Evolutionary conservation across 768 basidiomycete genomes (phyloP), one percentile per base, ranked within the genome.

Genomic region (Pleurotus cornucopiae): DNA sequence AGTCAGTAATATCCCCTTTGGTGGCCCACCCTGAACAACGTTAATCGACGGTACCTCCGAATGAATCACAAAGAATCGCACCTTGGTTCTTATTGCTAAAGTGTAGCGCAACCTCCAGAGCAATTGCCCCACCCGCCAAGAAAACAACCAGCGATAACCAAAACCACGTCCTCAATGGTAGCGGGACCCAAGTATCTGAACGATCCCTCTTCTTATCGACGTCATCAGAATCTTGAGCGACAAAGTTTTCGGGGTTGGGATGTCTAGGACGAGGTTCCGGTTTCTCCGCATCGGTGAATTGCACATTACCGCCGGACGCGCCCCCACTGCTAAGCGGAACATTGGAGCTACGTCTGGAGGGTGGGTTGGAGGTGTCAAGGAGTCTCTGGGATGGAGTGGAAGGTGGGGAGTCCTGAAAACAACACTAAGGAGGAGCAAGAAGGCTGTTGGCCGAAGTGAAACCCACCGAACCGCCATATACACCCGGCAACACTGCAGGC

Each of bases 11-110:
- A 26, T 71, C 62, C 12, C 69, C 68, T 45, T 62, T 65, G 0
- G 76, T 73, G 5, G 69, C 62, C 79, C 80, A 82, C 48, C 80
- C 79, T 80, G 59, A 44, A 11, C 55, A 26, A 47, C 13, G 39
- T 14, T 38, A 44, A 47, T 43, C 37, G 7, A 16, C 14, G 14
- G 41, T 44, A n/a, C n/a, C n/a, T 44, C 41, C 41, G 6, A 44
- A 44, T 44, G n/a, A 44, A 37, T 39, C 7, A 41, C 30, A 52
- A 34, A 37, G n/a, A 21, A 39, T 64, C 62, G 49, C 45, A 75
- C 80, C 80, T 59, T 75, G 72, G 18, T 76, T 72, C 55, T 74
- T 73, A 41, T 76, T 72, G 54, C 73, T 78, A 56, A 76, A 75
- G 59, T 75, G 71, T 18, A 81, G 66, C 0, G 75, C 77, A 18